Base-by-base conservation (phyloP, 768 basidiomycete species). In the Trametes cinnabarina region DNA sequence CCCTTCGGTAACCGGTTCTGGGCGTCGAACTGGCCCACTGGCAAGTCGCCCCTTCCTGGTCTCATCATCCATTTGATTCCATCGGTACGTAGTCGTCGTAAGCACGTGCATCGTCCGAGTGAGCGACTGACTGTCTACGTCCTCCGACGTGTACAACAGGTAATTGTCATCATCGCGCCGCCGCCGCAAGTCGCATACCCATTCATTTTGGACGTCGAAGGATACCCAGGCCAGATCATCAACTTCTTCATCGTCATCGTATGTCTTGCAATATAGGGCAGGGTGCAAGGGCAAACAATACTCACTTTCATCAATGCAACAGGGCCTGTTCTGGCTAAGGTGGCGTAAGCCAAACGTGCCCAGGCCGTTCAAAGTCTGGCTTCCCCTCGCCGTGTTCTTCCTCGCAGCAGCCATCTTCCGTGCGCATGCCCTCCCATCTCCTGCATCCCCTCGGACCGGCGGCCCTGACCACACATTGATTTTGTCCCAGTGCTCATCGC, bases 361-460 rank as follows among this genome's bases (percentile, higher is more conserved):
- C 10, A 72, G 84, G 8, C 83, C 84, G 14, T 84, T 85, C 74
- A 85, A 82, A 70, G 84, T 84, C 5, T 85, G 82, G 83, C 75
- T 73, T 62, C 82, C 82, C 3, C 56, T 83, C 1, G 82, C 80
- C 0, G 64, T 79, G 1, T 84, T 85, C 67, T 85, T 80, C 74
- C 69, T 85, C 1, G 79, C 71, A 7, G 80, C 77, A 0, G 72
- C 81, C 0, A 65, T 72, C 3, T 84, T 84, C 72, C 72, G 82
- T 84, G 50, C 48, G 82, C 72, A 7, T 8, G 40, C 40, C 51
- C 10, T 17, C 14, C 26, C n/a, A 9, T 22, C n/a, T 26, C 11
- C 19, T 37, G 37, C 37, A 39, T 4, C 5, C 37, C 14, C 14
- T n/a, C 7, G 37, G 15, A 35, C 34, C 23, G n/a, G 79, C 41